Conservation (phyloP, 2,329 filamentous ascomycete species). For the Lasiodiplodia sp. region DNA sequence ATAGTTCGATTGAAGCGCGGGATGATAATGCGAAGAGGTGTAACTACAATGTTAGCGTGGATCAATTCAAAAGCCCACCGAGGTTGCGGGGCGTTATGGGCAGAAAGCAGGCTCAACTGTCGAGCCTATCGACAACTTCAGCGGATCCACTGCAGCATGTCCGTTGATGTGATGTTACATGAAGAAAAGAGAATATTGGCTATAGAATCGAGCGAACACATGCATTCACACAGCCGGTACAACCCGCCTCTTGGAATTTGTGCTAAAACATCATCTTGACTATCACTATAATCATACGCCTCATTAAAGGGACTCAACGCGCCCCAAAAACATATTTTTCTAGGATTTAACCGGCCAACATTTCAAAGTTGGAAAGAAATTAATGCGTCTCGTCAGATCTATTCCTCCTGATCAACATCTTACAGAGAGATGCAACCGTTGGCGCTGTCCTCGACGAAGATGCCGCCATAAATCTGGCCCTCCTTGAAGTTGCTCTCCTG, state of each 20-base stretch:
- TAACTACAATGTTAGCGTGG: slow-evolving; percentile 2
- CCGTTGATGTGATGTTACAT: slow-evolving; percentile 14
- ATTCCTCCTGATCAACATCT: not conserved
- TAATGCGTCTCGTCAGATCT: not conserved
- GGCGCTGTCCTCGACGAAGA: slow-evolving; percentile 49
- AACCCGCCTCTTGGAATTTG: not conserved
- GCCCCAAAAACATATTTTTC: not conserved
- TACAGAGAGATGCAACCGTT: slow-evolving; percentile 45
- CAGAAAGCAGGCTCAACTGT: not conserved
- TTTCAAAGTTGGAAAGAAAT: slow-evolving; percentile 2
- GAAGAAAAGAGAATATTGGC: slow-evolving; percentile 3
- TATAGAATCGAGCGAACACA: slow-evolving; percentile 14
- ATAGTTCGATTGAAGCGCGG: slow-evolving; percentile 22
- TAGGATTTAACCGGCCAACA: not conserved
- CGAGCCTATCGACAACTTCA: slow-evolving; percentile 13
- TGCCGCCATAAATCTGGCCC: slow-evolving; percentile 49
- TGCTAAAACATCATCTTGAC: not conserved
- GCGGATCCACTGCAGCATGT: not conserved
- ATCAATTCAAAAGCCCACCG: not conserved
- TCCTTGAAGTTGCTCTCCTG: slow-evolving; percentile 46
- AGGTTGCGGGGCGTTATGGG: slow-evolving; percentile 4
- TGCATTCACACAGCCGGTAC: slow-evolving; percentile 5
- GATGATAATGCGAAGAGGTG: not conserved
- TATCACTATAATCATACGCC: not conserved
- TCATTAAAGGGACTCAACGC: not conserved